Evolutionary conservation across 148 eudicot species (phyloP).

Genomic region (Silene uniflora): DNA sequence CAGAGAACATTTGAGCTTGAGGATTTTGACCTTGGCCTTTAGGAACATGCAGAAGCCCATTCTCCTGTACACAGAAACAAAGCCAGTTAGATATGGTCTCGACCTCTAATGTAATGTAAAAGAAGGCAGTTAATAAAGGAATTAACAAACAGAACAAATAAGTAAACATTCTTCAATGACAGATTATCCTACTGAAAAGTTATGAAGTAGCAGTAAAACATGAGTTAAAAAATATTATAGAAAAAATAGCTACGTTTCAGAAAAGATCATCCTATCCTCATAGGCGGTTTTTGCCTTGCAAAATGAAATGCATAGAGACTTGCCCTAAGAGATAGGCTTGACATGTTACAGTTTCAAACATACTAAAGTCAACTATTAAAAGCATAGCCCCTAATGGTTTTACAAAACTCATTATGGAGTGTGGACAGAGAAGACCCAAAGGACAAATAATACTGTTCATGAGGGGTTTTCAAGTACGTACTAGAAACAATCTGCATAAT

Average conservation of each 20-base stretch:
- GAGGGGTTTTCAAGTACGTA: background rate
- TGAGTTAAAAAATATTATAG: background rate
- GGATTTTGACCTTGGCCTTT: constrained; percentile 85
- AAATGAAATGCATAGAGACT: background rate
- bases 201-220: background rate
- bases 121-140: background rate
- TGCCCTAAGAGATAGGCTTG: background rate
- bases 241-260: background rate
- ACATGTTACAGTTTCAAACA: background rate
- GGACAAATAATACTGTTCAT: background rate
- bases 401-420: background rate
- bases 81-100: background rate
- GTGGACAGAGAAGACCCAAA: background rate
- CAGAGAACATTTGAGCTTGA: constrained; percentile 99
- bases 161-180: background rate
- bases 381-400: background rate
- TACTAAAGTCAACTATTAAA: background rate
- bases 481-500: background rate
- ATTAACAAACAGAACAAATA: constrained; percentile 1
- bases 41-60: constrained; percentile 87
- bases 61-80: constrained; percentile 51
- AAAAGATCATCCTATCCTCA: background rate
- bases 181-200: background rate
- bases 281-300: background rate
- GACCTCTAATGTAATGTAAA: background rate